Base-by-base conservation (phyloP, 306 rosid species). In the Cicer arietinum region DNA sequence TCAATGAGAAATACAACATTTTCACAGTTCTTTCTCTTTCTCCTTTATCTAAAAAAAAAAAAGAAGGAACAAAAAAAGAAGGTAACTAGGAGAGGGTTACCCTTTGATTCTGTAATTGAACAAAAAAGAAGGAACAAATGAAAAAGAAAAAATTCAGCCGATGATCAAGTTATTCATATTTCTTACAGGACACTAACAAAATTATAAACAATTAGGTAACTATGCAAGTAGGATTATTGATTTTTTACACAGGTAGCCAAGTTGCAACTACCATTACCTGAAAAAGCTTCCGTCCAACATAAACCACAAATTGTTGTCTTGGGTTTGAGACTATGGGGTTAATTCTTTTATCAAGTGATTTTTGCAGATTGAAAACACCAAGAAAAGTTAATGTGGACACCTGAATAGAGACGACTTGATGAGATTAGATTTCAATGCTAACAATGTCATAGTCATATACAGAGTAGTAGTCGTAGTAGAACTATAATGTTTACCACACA, bases 201-300 rank as follows among this genome's bases (percentile, higher is more conserved):
- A 70, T 69, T 25, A 67, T 56, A 56, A 75, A 37, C 71, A 72
- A 8, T 48, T 51, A 14, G 67, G 46, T 9, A 18, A 44, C 68
- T 37, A 50, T 41, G 14, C 52, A 61, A 45, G 17, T 50, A 22
- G 18, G 17, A 10, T 42, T 50, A 66, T 67, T 63, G 60, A 39
- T 67, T 63, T 51, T 37, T n/a, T 48, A 18, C 13, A 68, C 43
- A 45, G 13, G 8, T n/a, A 82, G 69, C 11, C 43, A 57, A 65
- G 62, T 39, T 60, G 67, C 1, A 10, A 73, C 41, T 79, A 81
- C 12, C 30, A 71, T 76, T 87, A 91, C 97, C 95, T 90, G 95
- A 41, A 88, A 84, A 51, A 90, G 90, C 89, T 85, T 86, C 78
- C 98, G 75, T 69, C 95, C 89, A 48, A 89, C 89, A 85, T 67